Base-by-base conservation (phyloP, 441 rosid genomes). In the Eruca vesicaria region DNA sequence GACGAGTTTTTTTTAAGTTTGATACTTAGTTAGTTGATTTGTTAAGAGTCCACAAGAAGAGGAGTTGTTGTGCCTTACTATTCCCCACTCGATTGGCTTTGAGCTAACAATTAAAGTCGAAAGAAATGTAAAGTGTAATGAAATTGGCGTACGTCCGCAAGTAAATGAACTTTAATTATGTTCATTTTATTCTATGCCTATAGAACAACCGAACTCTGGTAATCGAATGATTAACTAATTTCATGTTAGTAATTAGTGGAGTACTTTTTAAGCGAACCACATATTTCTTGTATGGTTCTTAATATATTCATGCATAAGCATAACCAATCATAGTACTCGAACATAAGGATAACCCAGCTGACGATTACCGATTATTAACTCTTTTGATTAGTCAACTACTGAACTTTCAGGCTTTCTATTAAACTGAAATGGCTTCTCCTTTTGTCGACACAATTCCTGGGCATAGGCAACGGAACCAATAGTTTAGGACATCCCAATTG, bases 21-120 rank as follows among this genome's bases (percentile, higher is more conserved):
- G 19, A 35, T 41, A 63, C 15, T 74, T 48, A 66, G 16, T 68
- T 63, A 36, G 62, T 56, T 38, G 58, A 74, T 52, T 72, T 70
- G 53, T 63, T 66, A 68, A 41, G 52, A 19, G 45, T 66, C 53
- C 11, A 23, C 26, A 28, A 58, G 63, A 8, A 63, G 88, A 77
- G 90, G 84, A 86, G 87, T 83, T 63, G 89, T 81, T 84, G 77
- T 8, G 58, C 50, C 71, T 15, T 74, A 84, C 83, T 76, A 66
- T 79, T 31, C 63, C 59, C 81, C 64, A 75, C 71, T 66, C 56
- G 6, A 6, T 16, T 79, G 69, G 38, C 64, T 59, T 58, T 71
- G 33, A 48, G 48, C 50, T 18, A 63, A 45, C 70, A 69, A 35
- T 63, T 63, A 0, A 76, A 56, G 29, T 32, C 4, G 7, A 36